Percentiles rank a stretch among this genome's conserved stretches.
Conservation (phyloP, 306 rosid species). For the Vigna angularis region DNA sequence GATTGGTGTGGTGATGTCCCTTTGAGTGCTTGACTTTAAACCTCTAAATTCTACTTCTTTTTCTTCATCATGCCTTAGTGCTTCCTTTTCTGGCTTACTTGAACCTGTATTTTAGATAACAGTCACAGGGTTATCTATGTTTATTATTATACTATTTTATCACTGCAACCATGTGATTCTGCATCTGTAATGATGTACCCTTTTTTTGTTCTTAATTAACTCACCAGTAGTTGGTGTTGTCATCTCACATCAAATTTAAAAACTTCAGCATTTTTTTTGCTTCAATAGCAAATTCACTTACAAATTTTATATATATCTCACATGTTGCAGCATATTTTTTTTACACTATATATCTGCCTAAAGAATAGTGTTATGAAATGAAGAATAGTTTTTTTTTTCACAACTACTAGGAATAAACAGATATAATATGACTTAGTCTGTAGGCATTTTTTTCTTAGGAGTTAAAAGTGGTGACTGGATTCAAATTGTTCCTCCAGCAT, state of each 20-base stretch:
- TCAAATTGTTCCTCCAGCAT: constrained; percentile 8
- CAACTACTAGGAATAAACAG: neutral
- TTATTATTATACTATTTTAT: constrained; percentile 1
- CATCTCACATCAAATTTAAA: neutral
- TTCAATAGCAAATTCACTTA: neutral
- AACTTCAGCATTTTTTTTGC: neutral
- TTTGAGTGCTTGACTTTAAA: constrained; percentile 48
- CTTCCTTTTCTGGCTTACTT: constrained; percentile 45
- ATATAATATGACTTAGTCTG: neutral
- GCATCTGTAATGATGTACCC: neutral
- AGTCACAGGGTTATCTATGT: neutral
- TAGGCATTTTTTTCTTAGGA: neutral
- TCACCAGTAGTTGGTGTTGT: too few species aligned
- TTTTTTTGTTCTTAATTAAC: neutral
- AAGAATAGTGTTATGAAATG: too few species aligned
- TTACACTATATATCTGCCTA: too few species aligned
- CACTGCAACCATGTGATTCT: constrained; percentile 27
- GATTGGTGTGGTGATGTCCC: constrained; percentile 81
- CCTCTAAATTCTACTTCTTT: constrained; percentile 38
- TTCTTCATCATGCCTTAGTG: constrained; percentile 35
- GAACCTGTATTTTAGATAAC: constrained; percentile 55
- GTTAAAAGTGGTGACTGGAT: constrained; percentile 18
- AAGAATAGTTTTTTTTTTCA: too few species aligned
- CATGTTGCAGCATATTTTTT: neutral
- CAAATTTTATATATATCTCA: neutral